Evolutionary conservation across 2,329 filamentous ascomycete genomes (phyloP), one percentile per base, ranked within the genome.

Genomic region (Penicillium corylophilum): DNA sequence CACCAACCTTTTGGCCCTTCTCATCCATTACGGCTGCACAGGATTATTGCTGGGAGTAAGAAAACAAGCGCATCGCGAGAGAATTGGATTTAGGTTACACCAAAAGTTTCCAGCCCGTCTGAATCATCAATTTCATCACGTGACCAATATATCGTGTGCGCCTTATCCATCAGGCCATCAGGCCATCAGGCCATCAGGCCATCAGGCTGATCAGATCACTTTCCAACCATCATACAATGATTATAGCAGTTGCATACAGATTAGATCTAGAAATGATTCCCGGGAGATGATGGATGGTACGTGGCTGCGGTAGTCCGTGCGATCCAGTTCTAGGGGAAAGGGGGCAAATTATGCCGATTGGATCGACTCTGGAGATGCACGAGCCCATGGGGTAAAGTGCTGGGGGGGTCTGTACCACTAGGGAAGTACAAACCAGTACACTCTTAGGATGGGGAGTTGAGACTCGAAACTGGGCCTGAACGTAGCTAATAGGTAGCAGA

Each of bases 371-470:
- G 36, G 45, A n/a, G 33, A 48, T 38, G 53, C 53, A 50, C 50
- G 40, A 51, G 38, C 52, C 52, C 31, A 46, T 38, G 35, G 53
- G 50, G 46, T 53, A 50, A 41, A 42, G 45, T 40, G 28, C 23
- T 7, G 16, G 8, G n/a, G 16, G 16, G 6, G 15, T 15, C 8
- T 15, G 12, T 13, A 31, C 28, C 4, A n/a, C 29, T 13, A 16
- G 6, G 31, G 16, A 9, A 38, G 35, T 22, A 38, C 35, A 22
- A 38, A 3, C 35, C 5, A 22, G 16, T 20, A 38, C 35, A 20
- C 16, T 2, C 26, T 28, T 5, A 2, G 12, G 12, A 28, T 3
- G 18, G 16, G 12, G 16, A 13, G 16, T 20, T 18, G 35, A 38
- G 35, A 20, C 35, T 38, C 9, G 10, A 20, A 16, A 38, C 20